These are phyloP conservation scores for Septoria linicola DNA, from an alignment of 2,329 filamentous ascomycete genomes.

Conservation along the genomic window DNA sequence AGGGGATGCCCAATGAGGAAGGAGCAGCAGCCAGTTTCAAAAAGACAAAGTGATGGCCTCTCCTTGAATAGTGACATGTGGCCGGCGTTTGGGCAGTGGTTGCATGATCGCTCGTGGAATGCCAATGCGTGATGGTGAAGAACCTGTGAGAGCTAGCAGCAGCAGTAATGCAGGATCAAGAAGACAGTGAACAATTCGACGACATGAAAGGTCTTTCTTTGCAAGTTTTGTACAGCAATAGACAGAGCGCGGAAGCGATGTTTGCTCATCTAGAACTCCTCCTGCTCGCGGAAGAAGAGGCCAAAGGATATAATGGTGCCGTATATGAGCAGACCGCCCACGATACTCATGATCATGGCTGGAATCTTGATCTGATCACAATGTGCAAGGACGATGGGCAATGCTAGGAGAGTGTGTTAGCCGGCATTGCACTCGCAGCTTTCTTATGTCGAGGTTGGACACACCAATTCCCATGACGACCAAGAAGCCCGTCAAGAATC, in stretches of 20 bases:
- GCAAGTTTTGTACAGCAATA: slow-evolving; percentile 1
- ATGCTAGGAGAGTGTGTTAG: slow-evolving; percentile 55
- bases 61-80: neutral
- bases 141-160: neutral
- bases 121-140: neutral
- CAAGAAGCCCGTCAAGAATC: slow-evolving; percentile 92
- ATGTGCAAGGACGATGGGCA: slow-evolving; percentile 86
- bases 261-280: slow-evolving; percentile 68
- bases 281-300: slow-evolving; percentile 97
- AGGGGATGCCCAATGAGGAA: slow-evolving; percentile 7
- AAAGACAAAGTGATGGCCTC: neutral
- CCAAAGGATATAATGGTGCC: slow-evolving; percentile 97
- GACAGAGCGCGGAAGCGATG: neutral
- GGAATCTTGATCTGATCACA: slow-evolving; percentile 75
- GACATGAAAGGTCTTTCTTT: neutral
- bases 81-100: neutral
- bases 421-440: too few species aligned
- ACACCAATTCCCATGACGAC: slow-evolving; percentile 96
- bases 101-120: neutral
- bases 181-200: neutral
- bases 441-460: too few species aligned
- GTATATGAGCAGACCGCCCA: slow-evolving; percentile 92
- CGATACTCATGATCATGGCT: slow-evolving; percentile 92
- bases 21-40: neutral
- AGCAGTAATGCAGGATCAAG: neutral